Evolutionary conservation across 1,139 yeast genomes (phyloP).

Genomic region (Zygosaccharomyces pseudobailii): DNA sequence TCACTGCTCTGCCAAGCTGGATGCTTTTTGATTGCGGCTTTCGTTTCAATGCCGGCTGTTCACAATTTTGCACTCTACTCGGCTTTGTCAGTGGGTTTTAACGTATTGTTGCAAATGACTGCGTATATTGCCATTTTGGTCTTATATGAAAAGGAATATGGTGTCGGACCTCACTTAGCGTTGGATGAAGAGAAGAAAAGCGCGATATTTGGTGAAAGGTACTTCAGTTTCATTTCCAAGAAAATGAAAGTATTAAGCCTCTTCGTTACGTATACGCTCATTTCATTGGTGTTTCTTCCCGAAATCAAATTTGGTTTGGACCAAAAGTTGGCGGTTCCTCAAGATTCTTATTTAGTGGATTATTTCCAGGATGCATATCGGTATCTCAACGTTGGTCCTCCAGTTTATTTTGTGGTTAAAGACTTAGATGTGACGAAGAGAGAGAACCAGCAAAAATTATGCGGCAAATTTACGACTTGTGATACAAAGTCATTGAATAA

Average conservation of each 20-base stretch:
- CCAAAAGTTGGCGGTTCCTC: conserved; percentile 83
- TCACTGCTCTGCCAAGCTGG: conserved; percentile 72
- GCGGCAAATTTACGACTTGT: conserved; percentile 87
- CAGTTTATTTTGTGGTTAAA: conserved; percentile 75
- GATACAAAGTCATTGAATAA: conserved; percentile 73
- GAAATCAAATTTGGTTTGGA: conserved; percentile 72
- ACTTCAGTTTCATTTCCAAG: conserved; percentile 57
- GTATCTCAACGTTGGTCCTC: conserved; percentile 85
- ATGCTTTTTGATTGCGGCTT: conserved; percentile 73
- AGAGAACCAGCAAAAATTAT: conserved; percentile 61
- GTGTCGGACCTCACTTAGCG: background rate
- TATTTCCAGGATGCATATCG: conserved; percentile 74
- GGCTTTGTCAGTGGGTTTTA: conserved; percentile 77
- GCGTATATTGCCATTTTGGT: conserved; percentile 66
- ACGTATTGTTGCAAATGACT: conserved; percentile 75
- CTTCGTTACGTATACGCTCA: conserved; percentile 59
- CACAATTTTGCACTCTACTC: conserved; percentile 87
- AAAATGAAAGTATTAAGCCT: conserved; percentile 47
- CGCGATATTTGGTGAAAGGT: conserved; percentile 28
- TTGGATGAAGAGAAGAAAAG: conserved; percentile 10
- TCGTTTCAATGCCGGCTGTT: conserved; percentile 93
- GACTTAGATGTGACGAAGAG: conserved; percentile 59
- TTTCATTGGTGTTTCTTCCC: conserved; percentile 68
- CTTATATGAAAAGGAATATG: conserved; percentile 23
- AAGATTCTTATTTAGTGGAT: conserved; percentile 69